A percentile compares a stretch with the other conserved stretches of the same genome.
phyloP scores from a whole-genome alignment of 768 basidiomycete genomes.

The Pulveroboletus sp. region DNA sequence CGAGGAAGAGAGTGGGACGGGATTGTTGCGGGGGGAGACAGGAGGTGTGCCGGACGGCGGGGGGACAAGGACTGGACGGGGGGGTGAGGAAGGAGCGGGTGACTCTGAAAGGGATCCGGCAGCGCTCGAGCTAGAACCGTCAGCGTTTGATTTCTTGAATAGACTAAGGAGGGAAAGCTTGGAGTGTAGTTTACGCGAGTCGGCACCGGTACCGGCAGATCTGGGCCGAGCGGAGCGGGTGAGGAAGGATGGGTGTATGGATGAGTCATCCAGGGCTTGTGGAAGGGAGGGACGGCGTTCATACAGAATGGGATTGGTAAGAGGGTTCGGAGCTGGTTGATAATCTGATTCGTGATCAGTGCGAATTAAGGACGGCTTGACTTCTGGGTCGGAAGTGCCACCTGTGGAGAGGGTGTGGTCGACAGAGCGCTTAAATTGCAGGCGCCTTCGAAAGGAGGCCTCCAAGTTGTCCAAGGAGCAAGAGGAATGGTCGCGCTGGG shows the following conservation, averaged over 20 bases:
- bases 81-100: slow-evolving; percentile 25
- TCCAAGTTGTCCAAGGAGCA: slow-evolving; percentile 31
- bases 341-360: slow-evolving; percentile 15
- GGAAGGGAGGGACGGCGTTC: slow-evolving; percentile 71
- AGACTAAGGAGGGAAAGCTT: slow-evolving; percentile 75
- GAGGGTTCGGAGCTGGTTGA: slow-evolving; percentile 2
- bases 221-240: slow-evolving; percentile 54
- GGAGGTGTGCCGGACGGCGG: slow-evolving; percentile 17
- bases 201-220: slow-evolving; percentile 70
- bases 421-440: slow-evolving; percentile 77
- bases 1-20: slow-evolving; percentile 26
- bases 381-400: slow-evolving; percentile 31
- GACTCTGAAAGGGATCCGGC: slow-evolving; percentile 30
- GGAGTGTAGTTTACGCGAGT: slow-evolving; percentile 55
- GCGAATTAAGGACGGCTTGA: slow-evolving; percentile 12
- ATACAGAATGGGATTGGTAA: slow-evolving; percentile 26
- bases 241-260: slow-evolving; percentile 29
- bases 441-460: slow-evolving; percentile 38
- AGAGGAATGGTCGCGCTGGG: slow-evolving; percentile 20
- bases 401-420: slow-evolving; percentile 62
- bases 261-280: slow-evolving; percentile 41
- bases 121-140: slow-evolving; percentile 36
- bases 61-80: slow-evolving; percentile 25
- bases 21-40: slow-evolving; percentile 28
- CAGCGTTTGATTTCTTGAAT: slow-evolving; percentile 59